A percentile compares a stretch with the other conserved stretches of the same genome.
Conservation (phyloP, 116 monocot genomes). For the Thalassia testudinum region DNA sequence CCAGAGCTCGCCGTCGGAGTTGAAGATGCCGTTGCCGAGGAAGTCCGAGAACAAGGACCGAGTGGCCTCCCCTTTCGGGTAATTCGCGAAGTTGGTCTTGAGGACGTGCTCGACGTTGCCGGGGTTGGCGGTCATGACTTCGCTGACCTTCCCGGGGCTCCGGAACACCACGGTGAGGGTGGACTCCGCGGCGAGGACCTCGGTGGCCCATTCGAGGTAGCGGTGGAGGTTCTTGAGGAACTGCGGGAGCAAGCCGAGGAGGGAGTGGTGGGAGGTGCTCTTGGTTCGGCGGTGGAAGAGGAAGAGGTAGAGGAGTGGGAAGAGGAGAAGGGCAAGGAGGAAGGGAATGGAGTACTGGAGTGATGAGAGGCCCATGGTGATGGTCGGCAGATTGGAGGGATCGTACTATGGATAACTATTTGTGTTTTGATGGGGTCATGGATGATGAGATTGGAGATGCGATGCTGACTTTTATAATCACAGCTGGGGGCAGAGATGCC, state of each 20-base stretch:
- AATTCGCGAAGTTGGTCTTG: constrained; percentile 32
- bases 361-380: no score
- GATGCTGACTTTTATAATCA: no score
- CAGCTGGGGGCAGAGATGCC: no score
- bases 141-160: not conserved
- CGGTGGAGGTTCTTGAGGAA: constrained; percentile 28
- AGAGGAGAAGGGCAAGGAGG: no score
- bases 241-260: constrained; percentile 26
- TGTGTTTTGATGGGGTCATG: no score
- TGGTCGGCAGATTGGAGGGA: no score
- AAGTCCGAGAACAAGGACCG: constrained; percentile 16
- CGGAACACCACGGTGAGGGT: constrained; percentile 16
- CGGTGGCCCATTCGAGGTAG: constrained; percentile 31
- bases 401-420: no score
- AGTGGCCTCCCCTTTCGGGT: constrained; percentile 21
- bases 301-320: constrained; percentile 7
- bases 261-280: constrained; percentile 9
- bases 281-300: not conserved
- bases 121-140: constrained; percentile 27
- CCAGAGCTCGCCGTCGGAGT: constrained; percentile 39
- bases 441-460: no score
- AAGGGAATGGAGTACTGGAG: no score
- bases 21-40: constrained; percentile 47
- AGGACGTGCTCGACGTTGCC: constrained; percentile 33
- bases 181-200: constrained; percentile 10